Percentiles rank a stretch among this genome's conserved stretches.
Conservation (phyloP, 1,284 basidiomycete genomes). For the Microbotryum lychnidis-dioicae region DNA sequence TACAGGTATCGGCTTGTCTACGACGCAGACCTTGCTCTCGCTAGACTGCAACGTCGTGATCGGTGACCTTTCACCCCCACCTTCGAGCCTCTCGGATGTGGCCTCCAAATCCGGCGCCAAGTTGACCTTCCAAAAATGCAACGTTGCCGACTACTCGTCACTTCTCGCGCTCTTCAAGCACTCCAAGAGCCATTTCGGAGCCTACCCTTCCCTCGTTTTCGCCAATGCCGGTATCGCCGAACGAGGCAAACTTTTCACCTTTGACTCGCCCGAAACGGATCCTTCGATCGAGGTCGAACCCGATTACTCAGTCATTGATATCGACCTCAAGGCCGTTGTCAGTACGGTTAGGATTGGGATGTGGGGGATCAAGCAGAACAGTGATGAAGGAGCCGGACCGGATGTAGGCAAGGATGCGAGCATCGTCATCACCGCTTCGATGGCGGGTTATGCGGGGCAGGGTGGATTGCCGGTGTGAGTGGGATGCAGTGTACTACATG, state of each 20-base stretch:
- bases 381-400: neutral
- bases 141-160: constrained; percentile 3
- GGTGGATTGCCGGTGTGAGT: constrained; percentile 5
- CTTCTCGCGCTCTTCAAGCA: constrained; percentile 2
- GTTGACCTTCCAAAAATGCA: neutral
- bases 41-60: constrained; percentile 4
- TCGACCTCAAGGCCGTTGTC: constrained; percentile 4
- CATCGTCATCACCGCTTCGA: constrained; percentile 2
- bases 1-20: constrained; percentile 8
- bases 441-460: constrained; percentile 7
- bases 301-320: neutral
- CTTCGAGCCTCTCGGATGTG: neutral
- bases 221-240: constrained; percentile 10
- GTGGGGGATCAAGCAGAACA: constrained; percentile 2
- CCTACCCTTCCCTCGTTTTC: neutral
- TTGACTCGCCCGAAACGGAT: neutral
- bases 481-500: neutral
- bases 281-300: constrained; percentile 3
- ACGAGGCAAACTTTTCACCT: neutral
- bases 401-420: neutral
- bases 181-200: neutral
- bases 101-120: neutral
- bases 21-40: neutral
- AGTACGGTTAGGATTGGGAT: constrained; percentile 6
- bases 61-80: constrained; percentile 2